Percentiles rank a stretch among this genome's conserved stretches.
These are phyloP conservation scores for Ceratocystis cacaofunesta DNA, from an alignment of 2,329 filamentous ascomycete genomes.

Conservation along the genomic window DNA sequence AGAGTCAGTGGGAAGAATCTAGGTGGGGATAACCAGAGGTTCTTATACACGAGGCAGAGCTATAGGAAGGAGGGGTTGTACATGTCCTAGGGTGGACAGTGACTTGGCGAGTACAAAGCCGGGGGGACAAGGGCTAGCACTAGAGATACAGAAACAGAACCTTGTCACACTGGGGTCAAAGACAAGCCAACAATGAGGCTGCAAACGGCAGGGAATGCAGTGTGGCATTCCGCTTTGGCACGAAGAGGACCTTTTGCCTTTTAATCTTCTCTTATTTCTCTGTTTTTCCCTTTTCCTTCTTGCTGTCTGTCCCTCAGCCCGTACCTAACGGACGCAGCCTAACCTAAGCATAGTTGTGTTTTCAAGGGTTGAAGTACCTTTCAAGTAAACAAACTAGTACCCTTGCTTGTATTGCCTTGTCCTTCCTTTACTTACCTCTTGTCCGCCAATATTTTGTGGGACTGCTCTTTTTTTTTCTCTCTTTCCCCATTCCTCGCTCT, in stretches of 20 bases:
- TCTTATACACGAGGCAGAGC: slow-evolving; percentile 16
- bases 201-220: background rate
- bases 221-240: background rate
- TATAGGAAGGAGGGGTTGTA: background rate
- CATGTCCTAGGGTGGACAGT: background rate
- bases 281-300: background rate
- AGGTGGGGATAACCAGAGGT: slow-evolving; percentile 2
- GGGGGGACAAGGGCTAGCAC: background rate
- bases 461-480: too few species aligned
- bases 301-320: background rate
- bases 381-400: too few species aligned
- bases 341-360: too few species aligned
- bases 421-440: too few species aligned
- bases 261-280: background rate
- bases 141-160: background rate
- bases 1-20: background rate
- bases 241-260: background rate
- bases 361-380: too few species aligned
- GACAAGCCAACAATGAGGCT: background rate
- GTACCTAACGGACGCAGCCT: too few species aligned
- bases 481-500: too few species aligned
- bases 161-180: background rate
- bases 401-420: too few species aligned
- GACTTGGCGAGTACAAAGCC: background rate
- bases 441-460: too few species aligned